A percentile compares a stretch with the other conserved stretches of the same genome.
Evolutionary conservation across 192 early-diverging fungal species (phyloP).

Genomic region (Powellomyces hirtus): DNA sequence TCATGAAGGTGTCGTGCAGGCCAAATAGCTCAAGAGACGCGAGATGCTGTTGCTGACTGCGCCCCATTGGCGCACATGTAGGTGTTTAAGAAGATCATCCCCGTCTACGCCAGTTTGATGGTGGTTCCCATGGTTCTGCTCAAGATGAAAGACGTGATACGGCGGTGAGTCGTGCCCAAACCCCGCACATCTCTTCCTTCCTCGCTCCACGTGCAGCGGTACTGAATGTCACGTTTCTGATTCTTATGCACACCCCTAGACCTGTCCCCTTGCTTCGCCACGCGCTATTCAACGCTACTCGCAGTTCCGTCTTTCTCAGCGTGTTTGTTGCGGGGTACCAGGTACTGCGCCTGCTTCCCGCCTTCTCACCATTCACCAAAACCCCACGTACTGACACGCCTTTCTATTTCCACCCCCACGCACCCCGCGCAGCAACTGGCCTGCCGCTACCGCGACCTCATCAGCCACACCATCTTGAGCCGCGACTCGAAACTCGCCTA

Average conservation of each 20-base stretch:
- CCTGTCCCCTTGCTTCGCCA: constrained; percentile 50
- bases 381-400: no score
- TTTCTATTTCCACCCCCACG: no score
- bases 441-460: constrained; percentile 60
- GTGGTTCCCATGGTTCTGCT: constrained; percentile 67
- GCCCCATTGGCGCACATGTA: no score
- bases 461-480: constrained; percentile 29
- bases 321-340: constrained; percentile 61
- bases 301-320: constrained; percentile 62
- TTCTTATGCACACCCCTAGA: constrained; percentile 16
- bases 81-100: constrained; percentile 45
- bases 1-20: constrained; percentile 14
- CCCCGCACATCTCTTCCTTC: no score
- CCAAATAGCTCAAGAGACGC: no score
- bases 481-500: constrained; percentile 60
- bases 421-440: no score
- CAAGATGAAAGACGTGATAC: constrained; percentile 49
- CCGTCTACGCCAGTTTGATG: constrained; percentile 68
- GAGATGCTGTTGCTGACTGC: no score
- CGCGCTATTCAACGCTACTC: constrained; percentile 51
- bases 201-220: no score
- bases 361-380: no score
- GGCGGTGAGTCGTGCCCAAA: neutral
- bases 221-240: no score
- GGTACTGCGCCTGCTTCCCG: constrained; percentile 26